Conservation (phyloP, 1,139 yeast species). For the Yamadazyma epiphylla region DNA sequence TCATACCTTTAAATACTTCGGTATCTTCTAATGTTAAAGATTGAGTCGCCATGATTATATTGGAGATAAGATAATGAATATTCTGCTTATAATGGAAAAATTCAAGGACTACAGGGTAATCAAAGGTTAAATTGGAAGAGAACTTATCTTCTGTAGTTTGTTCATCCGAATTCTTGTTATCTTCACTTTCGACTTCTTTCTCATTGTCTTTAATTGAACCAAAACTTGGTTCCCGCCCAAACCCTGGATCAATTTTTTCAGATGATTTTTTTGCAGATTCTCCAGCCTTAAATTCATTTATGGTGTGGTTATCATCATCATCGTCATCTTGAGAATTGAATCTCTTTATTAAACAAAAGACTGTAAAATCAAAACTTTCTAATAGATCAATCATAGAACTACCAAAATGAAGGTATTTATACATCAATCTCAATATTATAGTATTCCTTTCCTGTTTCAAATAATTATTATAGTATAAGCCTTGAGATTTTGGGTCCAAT, state of each 20-base stretch:
- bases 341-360: constrained; percentile 41
- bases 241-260: background rate
- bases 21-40: constrained; percentile 70
- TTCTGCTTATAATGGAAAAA: constrained; percentile 74
- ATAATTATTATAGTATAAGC: constrained; percentile 29
- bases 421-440: constrained; percentile 48
- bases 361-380: constrained; percentile 62
- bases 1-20: constrained; percentile 62
- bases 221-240: too few species aligned
- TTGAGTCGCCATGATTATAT: constrained; percentile 66
- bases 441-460: constrained; percentile 49
- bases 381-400: constrained; percentile 49
- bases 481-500: constrained; percentile 34
- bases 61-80: constrained; percentile 60
- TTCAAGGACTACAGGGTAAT: constrained; percentile 65
- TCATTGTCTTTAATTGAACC: background rate
- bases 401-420: constrained; percentile 49
- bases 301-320: constrained; percentile 8
- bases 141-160: constrained; percentile 6
- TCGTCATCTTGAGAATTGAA: constrained; percentile 22
- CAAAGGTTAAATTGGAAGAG: constrained; percentile 35
- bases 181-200: too few species aligned
- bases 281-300: too few species aligned
- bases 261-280: constrained; percentile 3
- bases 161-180: too few species aligned